A percentile compares a stretch with the other conserved stretches of the same genome.
These are phyloP conservation scores for Paramecium caudatum DNA, from an alignment of 73 alveolate species.

Conservation along the genomic window DNA sequence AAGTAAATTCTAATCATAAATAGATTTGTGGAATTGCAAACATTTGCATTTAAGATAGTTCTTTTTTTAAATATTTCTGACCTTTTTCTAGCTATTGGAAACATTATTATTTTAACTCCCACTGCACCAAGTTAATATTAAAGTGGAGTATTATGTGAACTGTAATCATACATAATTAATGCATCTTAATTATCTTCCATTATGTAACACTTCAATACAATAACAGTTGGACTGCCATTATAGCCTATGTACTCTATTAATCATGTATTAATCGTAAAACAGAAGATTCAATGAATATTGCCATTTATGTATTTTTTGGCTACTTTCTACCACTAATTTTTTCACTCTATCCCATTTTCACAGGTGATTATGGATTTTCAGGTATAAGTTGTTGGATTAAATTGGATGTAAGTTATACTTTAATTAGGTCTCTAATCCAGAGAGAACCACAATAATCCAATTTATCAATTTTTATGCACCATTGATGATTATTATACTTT, in stretches of 20 bases:
- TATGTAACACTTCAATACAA: not conserved
- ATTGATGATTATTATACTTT: not conserved
- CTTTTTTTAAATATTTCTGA: not conserved
- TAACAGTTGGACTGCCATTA: conserved; percentile 21
- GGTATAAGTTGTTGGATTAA: conserved; percentile 40
- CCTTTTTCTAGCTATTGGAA: not conserved
- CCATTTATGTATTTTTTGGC: not conserved
- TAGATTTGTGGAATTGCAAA: conserved; percentile 29
- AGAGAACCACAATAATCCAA: not conserved
- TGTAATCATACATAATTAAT: not conserved
- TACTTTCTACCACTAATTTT: not conserved
- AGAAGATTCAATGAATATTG: not conserved
- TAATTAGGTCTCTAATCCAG: not conserved
- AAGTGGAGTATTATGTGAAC: not conserved
- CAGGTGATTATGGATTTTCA: conserved; percentile 16
- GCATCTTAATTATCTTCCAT: conserved; percentile 41
- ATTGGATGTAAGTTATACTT: not conserved
- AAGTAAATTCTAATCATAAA: not conserved
- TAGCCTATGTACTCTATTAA: not conserved
- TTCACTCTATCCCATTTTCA: not conserved
- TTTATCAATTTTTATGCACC: conserved; percentile 7
- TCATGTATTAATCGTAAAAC: not conserved
- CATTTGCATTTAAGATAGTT: conserved; percentile 11
- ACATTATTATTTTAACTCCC: too few species aligned
- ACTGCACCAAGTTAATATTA: too few species aligned